These are phyloP conservation scores for Gossypium bickii DNA, from an alignment of 345 rosid species.

Conservation along the genomic window DNA sequence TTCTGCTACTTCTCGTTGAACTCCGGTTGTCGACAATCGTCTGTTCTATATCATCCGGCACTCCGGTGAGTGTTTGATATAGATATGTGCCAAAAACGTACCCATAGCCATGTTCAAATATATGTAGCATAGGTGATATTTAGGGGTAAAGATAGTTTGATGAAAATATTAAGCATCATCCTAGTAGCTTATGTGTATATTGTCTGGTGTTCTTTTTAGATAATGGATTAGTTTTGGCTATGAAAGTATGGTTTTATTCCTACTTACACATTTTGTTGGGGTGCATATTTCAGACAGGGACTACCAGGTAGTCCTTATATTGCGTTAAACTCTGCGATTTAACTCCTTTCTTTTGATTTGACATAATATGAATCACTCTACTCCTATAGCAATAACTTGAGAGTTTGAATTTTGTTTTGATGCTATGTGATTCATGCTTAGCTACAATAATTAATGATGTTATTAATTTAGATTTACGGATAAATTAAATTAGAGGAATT, in stretches of 20 bases:
- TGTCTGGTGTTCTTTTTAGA: not conserved
- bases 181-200: not conserved
- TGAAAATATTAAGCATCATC: not conserved
- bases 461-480: too few species aligned
- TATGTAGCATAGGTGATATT: not conserved
- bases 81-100: not conserved
- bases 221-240: not conserved
- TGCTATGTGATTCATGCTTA: too few species aligned
- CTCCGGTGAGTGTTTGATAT: not conserved
- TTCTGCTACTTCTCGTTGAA: slow-evolving; percentile 23
- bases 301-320: too few species aligned
- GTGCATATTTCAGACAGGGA: too few species aligned
- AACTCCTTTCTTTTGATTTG: too few species aligned
- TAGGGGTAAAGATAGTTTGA: not conserved
- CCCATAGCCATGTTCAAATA: not conserved
- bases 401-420: too few species aligned
- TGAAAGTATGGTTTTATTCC: not conserved
- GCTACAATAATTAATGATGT: too few species aligned
- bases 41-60: not conserved
- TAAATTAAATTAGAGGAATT: too few species aligned
- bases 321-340: too few species aligned
- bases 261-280: too few species aligned
- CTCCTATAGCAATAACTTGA: too few species aligned
- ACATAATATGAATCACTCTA: too few species aligned
- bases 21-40: not conserved